Evolutionary conservation across 768 basidiomycete genomes (phyloP), one percentile per base, ranked within the genome.

Genomic region (Multifurca ochricompacta): DNA sequence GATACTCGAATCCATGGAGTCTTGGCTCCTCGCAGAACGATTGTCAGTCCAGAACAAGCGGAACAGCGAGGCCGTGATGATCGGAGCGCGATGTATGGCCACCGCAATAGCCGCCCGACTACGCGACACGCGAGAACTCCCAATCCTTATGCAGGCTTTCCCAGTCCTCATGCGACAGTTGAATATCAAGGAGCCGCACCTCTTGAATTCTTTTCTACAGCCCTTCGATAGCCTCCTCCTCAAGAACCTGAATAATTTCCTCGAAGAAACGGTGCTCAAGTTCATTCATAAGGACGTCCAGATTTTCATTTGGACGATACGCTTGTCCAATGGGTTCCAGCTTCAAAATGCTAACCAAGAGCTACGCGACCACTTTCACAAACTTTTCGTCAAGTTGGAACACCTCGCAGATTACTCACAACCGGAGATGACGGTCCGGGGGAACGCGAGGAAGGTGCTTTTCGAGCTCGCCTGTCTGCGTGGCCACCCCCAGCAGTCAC

Each of bases 21-120:
- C 42, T 2, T 50, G 48, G 48, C 3, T 14, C 28, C 1, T 55
- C 9, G 48, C 54, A 14, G 23, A 37, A 32, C n/a, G 8, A 9
- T 18, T 48, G 14, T 42, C 53, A 6, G 2, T 1, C 1, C 2
- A 4, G 8, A 25, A 8, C 9, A 21, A 19, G 9, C 19, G 6
- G 9, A n/a, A 35, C 18, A 5, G 25, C 6, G 8, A 2, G 14
- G 14, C 11, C 9, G 31, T 48, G 3, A 42, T 6, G 23, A 30
- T 54, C 47, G 53, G 13, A 35, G 53, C 46, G 32, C 32, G 11
- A 21, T 54, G 53, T 23, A 34, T 54, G 39, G 47, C 40, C 5
- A 11, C 53, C 8, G 46, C 42, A 6, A 18, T 48, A 3, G 39
- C 45, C 13, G 41, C 23, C 7, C 45, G 6, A 34, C 21, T 11